These are phyloP conservation scores for Moniliophthora roreri DNA, from an alignment of 1,284 basidiomycete genomes.

Conservation along the genomic window DNA sequence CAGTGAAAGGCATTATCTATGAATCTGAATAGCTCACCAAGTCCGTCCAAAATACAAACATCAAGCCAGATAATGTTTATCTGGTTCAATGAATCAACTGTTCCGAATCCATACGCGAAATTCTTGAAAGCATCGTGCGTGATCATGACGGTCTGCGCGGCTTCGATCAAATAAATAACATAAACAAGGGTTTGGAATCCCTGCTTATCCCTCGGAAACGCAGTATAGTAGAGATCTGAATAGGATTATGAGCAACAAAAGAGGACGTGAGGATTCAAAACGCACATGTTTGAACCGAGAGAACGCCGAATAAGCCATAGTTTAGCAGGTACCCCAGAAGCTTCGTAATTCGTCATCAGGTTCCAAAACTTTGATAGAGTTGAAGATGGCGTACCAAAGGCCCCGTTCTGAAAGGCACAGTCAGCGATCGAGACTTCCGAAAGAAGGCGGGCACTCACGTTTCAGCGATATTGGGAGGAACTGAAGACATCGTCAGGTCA, in stretches of 20 bases:
- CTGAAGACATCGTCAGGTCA: too few relatives aligned
- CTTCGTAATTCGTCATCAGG: not conserved
- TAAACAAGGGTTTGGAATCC: not conserved
- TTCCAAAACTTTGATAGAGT: not conserved
- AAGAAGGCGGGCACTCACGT: too few relatives aligned
- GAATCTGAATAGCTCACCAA: not conserved
- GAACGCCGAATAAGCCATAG: not conserved
- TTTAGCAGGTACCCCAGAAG: conserved; percentile 1
- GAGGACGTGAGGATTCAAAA: not conserved
- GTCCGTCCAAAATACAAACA: not conserved
- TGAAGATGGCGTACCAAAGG: not conserved
- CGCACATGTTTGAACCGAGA: conserved; percentile 2
- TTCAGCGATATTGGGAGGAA: too few relatives aligned
- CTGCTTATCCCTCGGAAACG: not conserved
- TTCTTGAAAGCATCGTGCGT: conserved; percentile 2
- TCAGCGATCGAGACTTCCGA: too few relatives aligned
- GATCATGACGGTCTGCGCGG: not conserved
- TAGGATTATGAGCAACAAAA: not conserved
- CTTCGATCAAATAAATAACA: not conserved
- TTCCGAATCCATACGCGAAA: conserved; percentile 2
- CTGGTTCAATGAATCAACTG: not conserved
- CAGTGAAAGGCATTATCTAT: too few relatives aligned
- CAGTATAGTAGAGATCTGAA: conserved; percentile 3
- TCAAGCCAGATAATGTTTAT: not conserved
- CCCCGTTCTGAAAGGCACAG: not conserved